phyloP scores from a whole-genome alignment of 1,284 basidiomycete genomes.

The Moniliella sp. region DNA sequence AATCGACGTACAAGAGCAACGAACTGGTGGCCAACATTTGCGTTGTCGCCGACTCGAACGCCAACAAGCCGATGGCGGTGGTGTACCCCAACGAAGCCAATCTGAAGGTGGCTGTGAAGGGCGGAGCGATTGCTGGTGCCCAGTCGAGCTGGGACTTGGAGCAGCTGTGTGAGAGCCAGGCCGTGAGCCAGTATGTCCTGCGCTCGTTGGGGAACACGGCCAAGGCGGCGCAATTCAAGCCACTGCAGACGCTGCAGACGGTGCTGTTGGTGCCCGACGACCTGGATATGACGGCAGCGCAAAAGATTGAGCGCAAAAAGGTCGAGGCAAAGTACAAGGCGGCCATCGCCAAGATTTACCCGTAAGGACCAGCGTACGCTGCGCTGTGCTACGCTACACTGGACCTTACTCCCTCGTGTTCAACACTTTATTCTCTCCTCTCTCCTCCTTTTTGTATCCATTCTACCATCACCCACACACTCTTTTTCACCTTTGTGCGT shows the following conservation, averaged over 20 bases:
- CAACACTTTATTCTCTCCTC: too few relatives aligned
- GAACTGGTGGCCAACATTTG: slow-evolving; percentile 60
- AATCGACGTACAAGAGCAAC: slow-evolving; percentile 68
- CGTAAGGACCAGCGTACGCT: too few relatives aligned
- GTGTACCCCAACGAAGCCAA: slow-evolving; percentile 49
- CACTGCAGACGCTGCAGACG: slow-evolving; percentile 43
- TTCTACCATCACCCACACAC: too few relatives aligned
- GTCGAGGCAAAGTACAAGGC: slow-evolving; percentile 20
- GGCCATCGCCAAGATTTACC: slow-evolving; percentile 22
- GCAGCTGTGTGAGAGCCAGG: slow-evolving; percentile 44
- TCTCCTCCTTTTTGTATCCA: too few relatives aligned
- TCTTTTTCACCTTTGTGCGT: too few relatives aligned
- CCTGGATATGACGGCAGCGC: slow-evolving; percentile 29
- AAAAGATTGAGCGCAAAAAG: slow-evolving; percentile 28
- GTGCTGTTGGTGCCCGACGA: slow-evolving; percentile 21
- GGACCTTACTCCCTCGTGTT: too few relatives aligned
- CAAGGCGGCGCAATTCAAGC: slow-evolving; percentile 67
- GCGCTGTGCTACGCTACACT: too few relatives aligned
- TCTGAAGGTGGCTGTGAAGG: slow-evolving; percentile 44
- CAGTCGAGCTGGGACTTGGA: slow-evolving; percentile 42
- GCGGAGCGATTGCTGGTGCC: too few relatives aligned
- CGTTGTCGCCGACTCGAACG: slow-evolving; percentile 59
- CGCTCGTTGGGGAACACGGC: slow-evolving; percentile 57
- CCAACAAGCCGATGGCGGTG: slow-evolving; percentile 55
- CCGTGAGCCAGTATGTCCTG: slow-evolving; percentile 47